These are phyloP conservation scores for Boletus vermiculosoides DNA, from an alignment of 768 basidiomycete species.

Conservation along the genomic window DNA sequence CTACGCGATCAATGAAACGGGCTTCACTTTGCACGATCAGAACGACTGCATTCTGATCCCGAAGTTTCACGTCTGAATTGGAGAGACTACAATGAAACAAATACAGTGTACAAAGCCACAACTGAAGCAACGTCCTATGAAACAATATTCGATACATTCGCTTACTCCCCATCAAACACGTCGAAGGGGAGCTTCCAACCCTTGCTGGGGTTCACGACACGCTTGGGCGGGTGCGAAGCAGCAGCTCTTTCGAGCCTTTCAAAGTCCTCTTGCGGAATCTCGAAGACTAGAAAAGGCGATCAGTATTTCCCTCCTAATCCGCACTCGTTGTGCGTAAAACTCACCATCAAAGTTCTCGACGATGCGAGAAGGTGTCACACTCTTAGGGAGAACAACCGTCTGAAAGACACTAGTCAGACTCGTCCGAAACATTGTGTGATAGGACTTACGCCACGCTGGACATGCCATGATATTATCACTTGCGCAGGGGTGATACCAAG, in stretches of 20 bases:
- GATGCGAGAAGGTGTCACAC: slow-evolving; percentile 65
- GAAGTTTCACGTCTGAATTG: no score
- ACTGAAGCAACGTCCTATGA: not conserved
- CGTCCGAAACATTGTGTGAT: not conserved
- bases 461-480: slow-evolving; percentile 72
- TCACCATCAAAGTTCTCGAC: slow-evolving; percentile 66
- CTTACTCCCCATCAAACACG: slow-evolving; percentile 52
- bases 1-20: slow-evolving; percentile 6
- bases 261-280: slow-evolving; percentile 39
- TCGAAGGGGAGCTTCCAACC: slow-evolving; percentile 60
- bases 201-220: slow-evolving; percentile 58
- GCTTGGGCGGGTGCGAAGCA: slow-evolving; percentile 50
- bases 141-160: not conserved
- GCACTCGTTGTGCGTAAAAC: not conserved
- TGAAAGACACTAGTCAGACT: slow-evolving; percentile 23
- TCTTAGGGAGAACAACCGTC: slow-evolving; percentile 77
- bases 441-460: slow-evolving; percentile 65
- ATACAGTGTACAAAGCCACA: not conserved
- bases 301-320: not conserved
- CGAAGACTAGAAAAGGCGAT: slow-evolving; percentile 25
- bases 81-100: not conserved
- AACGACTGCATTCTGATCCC: no score
- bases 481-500: slow-evolving; percentile 74
- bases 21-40: no score
- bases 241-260: slow-evolving; percentile 41